These are phyloP conservation scores for Eucalyptus tenuipes DNA, from an alignment of 345 rosid genomes.

Conservation along the genomic window DNA sequence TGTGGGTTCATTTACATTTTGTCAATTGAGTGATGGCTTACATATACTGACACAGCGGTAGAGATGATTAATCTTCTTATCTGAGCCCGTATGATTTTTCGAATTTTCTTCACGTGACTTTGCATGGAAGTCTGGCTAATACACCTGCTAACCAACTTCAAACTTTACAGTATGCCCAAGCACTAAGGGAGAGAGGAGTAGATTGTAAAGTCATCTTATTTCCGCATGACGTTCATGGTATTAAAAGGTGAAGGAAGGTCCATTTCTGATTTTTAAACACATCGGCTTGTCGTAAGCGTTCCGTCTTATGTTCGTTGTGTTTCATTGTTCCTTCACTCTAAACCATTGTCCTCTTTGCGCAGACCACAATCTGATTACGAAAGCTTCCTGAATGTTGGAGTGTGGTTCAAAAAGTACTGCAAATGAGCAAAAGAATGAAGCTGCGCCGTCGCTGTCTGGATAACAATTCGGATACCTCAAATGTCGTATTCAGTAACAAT, in stretches of 20 bases:
- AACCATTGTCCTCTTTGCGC: constrained; percentile 1
- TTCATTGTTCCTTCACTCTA: background rate
- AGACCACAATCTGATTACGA: constrained; percentile 77
- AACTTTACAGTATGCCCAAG: constrained; percentile 49
- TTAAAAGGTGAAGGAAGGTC: constrained; percentile 43
- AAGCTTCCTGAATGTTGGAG: constrained; percentile 69
- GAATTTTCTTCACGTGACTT: background rate
- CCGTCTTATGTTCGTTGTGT: background rate
- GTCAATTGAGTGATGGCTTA: background rate
- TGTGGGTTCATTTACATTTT: background rate
- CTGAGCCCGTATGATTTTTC: background rate
- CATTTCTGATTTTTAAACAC: background rate
- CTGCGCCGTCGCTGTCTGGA: background rate
- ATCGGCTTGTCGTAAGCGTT: background rate
- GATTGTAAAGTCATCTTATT: constrained; percentile 57
- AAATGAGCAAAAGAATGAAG: constrained; percentile 8
- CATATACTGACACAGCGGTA: background rate
- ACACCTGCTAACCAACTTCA: background rate
- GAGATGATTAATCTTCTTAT: background rate
- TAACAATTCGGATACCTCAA: background rate
- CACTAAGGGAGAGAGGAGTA: constrained; percentile 79
- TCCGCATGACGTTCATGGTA: constrained; percentile 61
- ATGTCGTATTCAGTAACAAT: background rate
- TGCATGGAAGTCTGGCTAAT: background rate
- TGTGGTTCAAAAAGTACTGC: constrained; percentile 78